Percentiles rank a stretch among this genome's conserved stretches.
These are phyloP conservation scores for Calonectria ilicicola DNA, from an alignment of 2,329 filamentous ascomycete species.

Conservation along the genomic window DNA sequence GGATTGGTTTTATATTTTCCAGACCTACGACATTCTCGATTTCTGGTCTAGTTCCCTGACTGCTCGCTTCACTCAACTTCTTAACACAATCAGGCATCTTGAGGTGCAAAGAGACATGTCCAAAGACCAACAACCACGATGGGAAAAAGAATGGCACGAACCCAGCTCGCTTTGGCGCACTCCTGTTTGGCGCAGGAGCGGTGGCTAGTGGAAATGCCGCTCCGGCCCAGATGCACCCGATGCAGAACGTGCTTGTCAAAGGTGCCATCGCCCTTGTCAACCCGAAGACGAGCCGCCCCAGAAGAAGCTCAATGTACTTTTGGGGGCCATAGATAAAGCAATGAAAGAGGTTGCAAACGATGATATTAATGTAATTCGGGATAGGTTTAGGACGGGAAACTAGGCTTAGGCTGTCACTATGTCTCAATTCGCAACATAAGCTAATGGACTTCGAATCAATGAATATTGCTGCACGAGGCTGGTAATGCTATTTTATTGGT, in stretches of 20 bases:
- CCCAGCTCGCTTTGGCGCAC: conserved; percentile 29
- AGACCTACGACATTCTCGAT: conserved; percentile 22
- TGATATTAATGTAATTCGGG: conserved; percentile 8
- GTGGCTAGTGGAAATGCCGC: conserved; percentile 45
- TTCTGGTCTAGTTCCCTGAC: conserved; percentile 11
- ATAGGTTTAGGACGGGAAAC: neutral
- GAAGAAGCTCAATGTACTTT: conserved; percentile 13
- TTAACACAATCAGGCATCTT: conserved; percentile 31
- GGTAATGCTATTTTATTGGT: neutral
- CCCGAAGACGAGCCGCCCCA: neutral
- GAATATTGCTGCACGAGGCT: neutral
- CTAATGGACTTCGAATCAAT: too few species aligned
- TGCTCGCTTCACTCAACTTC: conserved; percentile 33
- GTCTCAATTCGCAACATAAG: neutral
- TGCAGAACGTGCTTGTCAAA: conserved; percentile 30
- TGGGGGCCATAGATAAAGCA: conserved; percentile 29
- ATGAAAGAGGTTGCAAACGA: conserved; percentile 27
- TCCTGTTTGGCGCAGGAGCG: conserved; percentile 32
- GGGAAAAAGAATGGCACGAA: conserved; percentile 39
- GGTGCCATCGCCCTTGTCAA: conserved; percentile 18
- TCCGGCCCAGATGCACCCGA: conserved; percentile 30
- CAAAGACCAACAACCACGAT: conserved; percentile 4
- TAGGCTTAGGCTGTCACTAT: neutral
- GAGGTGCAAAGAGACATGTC: conserved; percentile 22
- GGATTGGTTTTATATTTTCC: conserved; percentile 35